Conservation (phyloP, 176 grass and related monocot species). For the barley (Hordeum vulgare) region MorexV3_pseudomolecules_assembly NC_058524.1:525237144-525237643, state of each 20-base stretch:
- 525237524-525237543: neutral
- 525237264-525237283: conserved; percentile 40
- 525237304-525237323: conserved; percentile 28
- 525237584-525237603: neutral
- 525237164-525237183: conserved; percentile 32
- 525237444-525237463: neutral
- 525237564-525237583: neutral
- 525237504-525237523: conserved; percentile 19
- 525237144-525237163: conserved; percentile 61
- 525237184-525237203: conserved; percentile 42
- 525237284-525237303: conserved; percentile 34
- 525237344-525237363: conserved; percentile 2
- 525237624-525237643: neutral
- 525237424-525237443: neutral
- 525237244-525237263: neutral
- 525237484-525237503: conserved; percentile 49
- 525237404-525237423: neutral
- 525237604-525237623: neutral
- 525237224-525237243: conserved; percentile 4
- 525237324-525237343: conserved; percentile 12
- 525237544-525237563: neutral
- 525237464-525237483: neutral
- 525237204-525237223: neutral
- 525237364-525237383: neutral
- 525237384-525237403: neutral